phyloP scores from a whole-genome alignment of 805 yeast species.

The Saturnispora diversa region DNA sequence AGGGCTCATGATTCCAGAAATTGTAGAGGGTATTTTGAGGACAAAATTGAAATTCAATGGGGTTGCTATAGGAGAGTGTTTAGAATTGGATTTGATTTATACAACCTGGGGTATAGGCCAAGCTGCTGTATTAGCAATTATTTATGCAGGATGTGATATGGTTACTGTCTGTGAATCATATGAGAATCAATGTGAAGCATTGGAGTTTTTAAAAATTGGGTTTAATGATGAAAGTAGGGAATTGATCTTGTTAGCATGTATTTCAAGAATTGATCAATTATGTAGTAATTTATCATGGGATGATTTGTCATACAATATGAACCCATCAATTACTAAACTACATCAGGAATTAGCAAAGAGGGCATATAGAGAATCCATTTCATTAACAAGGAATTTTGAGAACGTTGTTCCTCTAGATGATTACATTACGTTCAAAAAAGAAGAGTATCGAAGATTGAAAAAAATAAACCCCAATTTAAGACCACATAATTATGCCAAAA shows the following conservation, averaged over 20 bases:
- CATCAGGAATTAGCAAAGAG: constrained; percentile 37
- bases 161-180: constrained; percentile 54
- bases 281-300: constrained; percentile 40
- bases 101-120: constrained; percentile 61
- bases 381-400: constrained; percentile 47
- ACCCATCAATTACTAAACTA: too few species aligned
- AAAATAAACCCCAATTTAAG: constrained; percentile 3
- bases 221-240: constrained; percentile 34
- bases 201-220: constrained; percentile 32
- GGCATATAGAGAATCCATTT: constrained; percentile 45
- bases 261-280: constrained; percentile 36
- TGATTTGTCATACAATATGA: too few species aligned
- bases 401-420: constrained; percentile 42
- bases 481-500: constrained; percentile 6
- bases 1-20: constrained; percentile 50
- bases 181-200: constrained; percentile 48
- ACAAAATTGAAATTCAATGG: constrained; percentile 47
- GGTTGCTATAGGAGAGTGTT: constrained; percentile 50
- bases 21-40: constrained; percentile 43
- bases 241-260: constrained; percentile 32
- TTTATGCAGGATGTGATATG: constrained; percentile 54
- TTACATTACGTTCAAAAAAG: constrained; percentile 27
- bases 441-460: constrained; percentile 5
- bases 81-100: constrained; percentile 55
- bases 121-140: constrained; percentile 52